Evolutionary conservation across 2,329 filamentous ascomycete genomes (phyloP).

Genomic region (Ceratocystiopsis minuta): DNA sequence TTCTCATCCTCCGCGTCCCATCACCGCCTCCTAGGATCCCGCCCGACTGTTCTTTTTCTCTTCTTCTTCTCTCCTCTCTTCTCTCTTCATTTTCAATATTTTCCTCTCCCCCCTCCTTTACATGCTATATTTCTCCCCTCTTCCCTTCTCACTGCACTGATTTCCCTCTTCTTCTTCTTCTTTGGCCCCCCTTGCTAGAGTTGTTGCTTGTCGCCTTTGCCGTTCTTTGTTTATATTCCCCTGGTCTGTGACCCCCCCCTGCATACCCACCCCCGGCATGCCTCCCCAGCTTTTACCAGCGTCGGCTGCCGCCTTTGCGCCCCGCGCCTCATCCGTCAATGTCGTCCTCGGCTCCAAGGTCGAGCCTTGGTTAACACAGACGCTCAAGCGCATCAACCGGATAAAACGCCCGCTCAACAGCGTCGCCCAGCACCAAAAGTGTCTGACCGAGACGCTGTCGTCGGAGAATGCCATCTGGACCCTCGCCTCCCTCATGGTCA

Average conservation of each 20-base stretch:
- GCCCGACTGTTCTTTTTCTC: conserved; percentile 2
- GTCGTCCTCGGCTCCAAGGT: conserved; percentile 84
- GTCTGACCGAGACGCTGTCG: conserved; percentile 85
- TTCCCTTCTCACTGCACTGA: not conserved
- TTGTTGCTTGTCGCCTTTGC: not conserved
- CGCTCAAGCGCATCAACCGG: conserved; percentile 88
- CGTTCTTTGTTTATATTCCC: not conserved
- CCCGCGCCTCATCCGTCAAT: conserved; percentile 75
- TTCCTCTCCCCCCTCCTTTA: not conserved
- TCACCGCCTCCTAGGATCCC: conserved; percentile 1
- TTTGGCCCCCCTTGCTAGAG: not conserved
- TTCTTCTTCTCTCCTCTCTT: not conserved
- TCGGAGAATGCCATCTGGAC: conserved; percentile 87
- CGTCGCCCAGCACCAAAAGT: conserved; percentile 85
- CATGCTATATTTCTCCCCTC: not conserved
- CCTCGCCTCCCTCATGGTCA: conserved; percentile 77
- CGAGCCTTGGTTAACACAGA: conserved; percentile 92
- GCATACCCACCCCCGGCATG: conserved; percentile 33
- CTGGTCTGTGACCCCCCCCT: conserved; percentile 15
- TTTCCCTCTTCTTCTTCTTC: not conserved
- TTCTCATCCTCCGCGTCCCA: not conserved
- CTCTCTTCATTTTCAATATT: not conserved
- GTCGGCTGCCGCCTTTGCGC: conserved; percentile 90
- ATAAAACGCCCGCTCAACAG: conserved; percentile 96
- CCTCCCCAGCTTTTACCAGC: conserved; percentile 84